Percentiles rank a stretch among this genome's conserved stretches.
Conservation (phyloP, 2,329 filamentous ascomycete species). For the Dactylella cylindrospora region DNA sequence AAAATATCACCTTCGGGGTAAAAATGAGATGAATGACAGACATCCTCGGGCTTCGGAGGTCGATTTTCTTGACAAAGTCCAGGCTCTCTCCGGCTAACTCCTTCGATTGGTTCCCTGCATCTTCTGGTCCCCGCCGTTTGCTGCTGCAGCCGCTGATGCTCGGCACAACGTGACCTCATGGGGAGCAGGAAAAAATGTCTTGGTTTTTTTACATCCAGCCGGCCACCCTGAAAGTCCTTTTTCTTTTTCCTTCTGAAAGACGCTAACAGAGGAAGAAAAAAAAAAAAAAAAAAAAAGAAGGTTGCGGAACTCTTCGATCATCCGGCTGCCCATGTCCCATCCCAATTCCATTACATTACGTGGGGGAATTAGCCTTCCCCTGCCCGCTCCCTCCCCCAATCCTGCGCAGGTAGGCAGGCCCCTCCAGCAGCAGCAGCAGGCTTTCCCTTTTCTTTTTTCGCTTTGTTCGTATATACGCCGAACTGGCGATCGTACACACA, state of each 20-base stretch:
- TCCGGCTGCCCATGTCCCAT: background rate
- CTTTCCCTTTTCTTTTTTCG: slow-evolving; percentile 42
- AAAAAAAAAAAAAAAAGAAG: slow-evolving; percentile 34
- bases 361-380: slow-evolving; percentile 44
- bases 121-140: slow-evolving; percentile 41
- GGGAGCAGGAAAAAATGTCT: no score
- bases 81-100: slow-evolving; percentile 31
- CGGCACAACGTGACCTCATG: slow-evolving; percentile 43
- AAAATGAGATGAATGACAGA: no score
- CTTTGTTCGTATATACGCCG: slow-evolving; percentile 51
- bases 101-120: no score
- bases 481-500: slow-evolving; percentile 49
- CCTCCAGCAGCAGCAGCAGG: slow-evolving; percentile 47
- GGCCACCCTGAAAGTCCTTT: slow-evolving; percentile 45
- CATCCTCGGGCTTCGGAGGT: slow-evolving; percentile 8
- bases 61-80: slow-evolving; percentile 9
- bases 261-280: slow-evolving; percentile 51
- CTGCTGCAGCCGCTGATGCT: slow-evolving; percentile 35
- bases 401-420: slow-evolving; percentile 44
- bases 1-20: no score
- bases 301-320: slow-evolving; percentile 37
- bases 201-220: slow-evolving; percentile 23
- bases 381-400: slow-evolving; percentile 4
- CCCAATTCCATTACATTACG: no score
- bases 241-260: slow-evolving; percentile 49